These are phyloP conservation scores for Ettlia oleoabundans DNA, from an alignment of 139 green algal genomes.

Conservation along the genomic window DNA sequence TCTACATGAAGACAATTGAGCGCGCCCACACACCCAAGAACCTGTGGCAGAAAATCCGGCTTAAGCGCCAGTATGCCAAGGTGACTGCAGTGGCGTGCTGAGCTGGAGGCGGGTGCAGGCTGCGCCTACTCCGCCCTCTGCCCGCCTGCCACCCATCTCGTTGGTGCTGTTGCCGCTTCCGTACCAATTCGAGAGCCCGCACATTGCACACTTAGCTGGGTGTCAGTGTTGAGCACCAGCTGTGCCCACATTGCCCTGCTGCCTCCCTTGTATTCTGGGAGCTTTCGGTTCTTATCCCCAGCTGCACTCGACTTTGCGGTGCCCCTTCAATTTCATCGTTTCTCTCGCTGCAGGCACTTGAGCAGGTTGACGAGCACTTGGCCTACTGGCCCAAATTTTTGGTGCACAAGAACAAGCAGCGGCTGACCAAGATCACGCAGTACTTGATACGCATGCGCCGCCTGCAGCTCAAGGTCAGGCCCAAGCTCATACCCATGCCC, in stretches of 20 bases:
- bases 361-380: constrained; percentile 88
- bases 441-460: constrained; percentile 97
- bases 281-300: too few species aligned
- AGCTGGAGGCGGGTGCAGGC: neutral
- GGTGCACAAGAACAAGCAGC: constrained; percentile 99
- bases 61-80: constrained; percentile 87
- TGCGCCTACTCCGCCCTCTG: too few species aligned
- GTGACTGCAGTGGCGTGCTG: neutral
- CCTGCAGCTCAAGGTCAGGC: constrained; percentile 78
- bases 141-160: too few species aligned
- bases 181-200: too few species aligned
- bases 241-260: too few species aligned
- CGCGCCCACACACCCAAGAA: constrained; percentile 94
- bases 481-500: constrained; percentile 91
- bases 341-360: constrained; percentile 48
- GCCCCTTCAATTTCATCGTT: neutral
- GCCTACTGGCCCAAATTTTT: constrained; percentile 97
- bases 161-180: too few species aligned
- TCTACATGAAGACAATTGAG: constrained; percentile 99
- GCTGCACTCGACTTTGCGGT: too few species aligned
- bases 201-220: too few species aligned
- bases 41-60: constrained; percentile 94
- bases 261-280: too few species aligned
- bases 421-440: constrained; percentile 99
- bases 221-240: too few species aligned